Conservation (phyloP, 352 stramenopile species). For the Peronospora destructor region DNA sequence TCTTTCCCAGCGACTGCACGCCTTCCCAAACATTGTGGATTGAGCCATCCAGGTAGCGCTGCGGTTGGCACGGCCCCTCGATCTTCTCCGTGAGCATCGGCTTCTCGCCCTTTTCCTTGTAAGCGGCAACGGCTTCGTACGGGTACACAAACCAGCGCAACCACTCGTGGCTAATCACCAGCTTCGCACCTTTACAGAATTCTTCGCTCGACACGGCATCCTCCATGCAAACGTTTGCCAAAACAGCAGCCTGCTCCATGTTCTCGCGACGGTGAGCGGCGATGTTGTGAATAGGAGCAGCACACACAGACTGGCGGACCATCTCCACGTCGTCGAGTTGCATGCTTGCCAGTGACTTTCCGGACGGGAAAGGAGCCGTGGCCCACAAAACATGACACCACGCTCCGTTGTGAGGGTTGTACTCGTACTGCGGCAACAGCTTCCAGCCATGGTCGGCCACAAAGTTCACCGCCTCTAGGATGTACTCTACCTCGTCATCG, state of each 20-base stretch:
- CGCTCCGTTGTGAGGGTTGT: slow-evolving; percentile 91
- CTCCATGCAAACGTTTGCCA: slow-evolving; percentile 23
- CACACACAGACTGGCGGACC: slow-evolving; percentile 17
- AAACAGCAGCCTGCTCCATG: slow-evolving; percentile 18
- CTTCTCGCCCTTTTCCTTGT: slow-evolving; percentile 21
- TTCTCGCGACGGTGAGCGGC: slow-evolving; percentile 23
- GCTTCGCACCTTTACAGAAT: slow-evolving; percentile 16
- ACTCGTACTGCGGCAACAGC: slow-evolving; percentile 92
- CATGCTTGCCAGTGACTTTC: slow-evolving; percentile 27
- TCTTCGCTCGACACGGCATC: slow-evolving; percentile 12
- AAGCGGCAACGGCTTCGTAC: slow-evolving; percentile 24
- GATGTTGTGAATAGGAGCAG: slow-evolving; percentile 16
- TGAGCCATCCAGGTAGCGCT: slow-evolving; percentile 22
- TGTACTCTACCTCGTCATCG: slow-evolving; percentile 88
- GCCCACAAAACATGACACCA: slow-evolving; percentile 61
- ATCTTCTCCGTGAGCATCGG: slow-evolving; percentile 21
- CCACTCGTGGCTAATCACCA: slow-evolving; percentile 20
- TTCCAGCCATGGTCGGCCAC: slow-evolving; percentile 89
- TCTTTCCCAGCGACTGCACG: slow-evolving; percentile 18
- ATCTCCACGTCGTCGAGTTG: slow-evolving; percentile 25
- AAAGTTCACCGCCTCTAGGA: slow-evolving; percentile 89
- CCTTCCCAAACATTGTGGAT: slow-evolving; percentile 19
- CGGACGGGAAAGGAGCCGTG: slow-evolving; percentile 10
- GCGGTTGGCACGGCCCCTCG: slow-evolving; percentile 27
- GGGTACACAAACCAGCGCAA: slow-evolving; percentile 39